phyloP scores from a whole-genome alignment of 257 asterid species.

The Gynochthodes officinalis region DNA sequence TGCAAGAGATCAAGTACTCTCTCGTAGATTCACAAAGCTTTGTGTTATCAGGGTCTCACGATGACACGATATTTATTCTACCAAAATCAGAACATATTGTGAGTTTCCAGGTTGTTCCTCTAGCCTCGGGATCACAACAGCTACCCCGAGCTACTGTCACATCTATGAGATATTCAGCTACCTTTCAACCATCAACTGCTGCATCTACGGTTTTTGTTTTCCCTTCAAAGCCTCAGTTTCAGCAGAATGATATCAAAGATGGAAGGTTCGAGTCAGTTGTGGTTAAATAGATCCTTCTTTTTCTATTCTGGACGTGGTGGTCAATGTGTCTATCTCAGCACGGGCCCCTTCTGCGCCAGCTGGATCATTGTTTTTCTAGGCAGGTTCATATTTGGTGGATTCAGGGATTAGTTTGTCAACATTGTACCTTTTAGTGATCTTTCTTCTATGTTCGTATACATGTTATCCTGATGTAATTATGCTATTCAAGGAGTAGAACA shows the following conservation, averaged over 20 bases:
- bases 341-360: neutral
- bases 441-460: neutral
- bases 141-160: constrained; percentile 73
- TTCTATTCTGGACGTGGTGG: constrained; percentile 13
- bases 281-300: constrained; percentile 18
- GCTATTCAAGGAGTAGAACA: neutral
- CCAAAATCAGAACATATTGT: constrained; percentile 63
- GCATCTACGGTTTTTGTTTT: constrained; percentile 71
- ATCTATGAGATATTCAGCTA: constrained; percentile 69
- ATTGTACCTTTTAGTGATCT: neutral
- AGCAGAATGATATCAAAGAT: constrained; percentile 25
- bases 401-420: neutral
- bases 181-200: constrained; percentile 62
- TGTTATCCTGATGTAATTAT: neutral
- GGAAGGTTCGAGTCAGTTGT: constrained; percentile 25
- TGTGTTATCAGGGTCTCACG: constrained; percentile 77
- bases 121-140: constrained; percentile 73
- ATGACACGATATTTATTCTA: constrained; percentile 63
- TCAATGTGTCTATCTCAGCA: constrained; percentile 5
- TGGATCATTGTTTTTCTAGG: neutral
- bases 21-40: constrained; percentile 82
- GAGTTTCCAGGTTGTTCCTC: constrained; percentile 70
- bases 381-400: neutral
- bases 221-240: constrained; percentile 67
- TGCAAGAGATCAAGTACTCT: constrained; percentile 86